Percentiles rank a stretch among this genome's conserved stretches.
phyloP scores from a whole-genome alignment of 1,284 basidiomycete species.

The Limonomyces culmigenus region DNA sequence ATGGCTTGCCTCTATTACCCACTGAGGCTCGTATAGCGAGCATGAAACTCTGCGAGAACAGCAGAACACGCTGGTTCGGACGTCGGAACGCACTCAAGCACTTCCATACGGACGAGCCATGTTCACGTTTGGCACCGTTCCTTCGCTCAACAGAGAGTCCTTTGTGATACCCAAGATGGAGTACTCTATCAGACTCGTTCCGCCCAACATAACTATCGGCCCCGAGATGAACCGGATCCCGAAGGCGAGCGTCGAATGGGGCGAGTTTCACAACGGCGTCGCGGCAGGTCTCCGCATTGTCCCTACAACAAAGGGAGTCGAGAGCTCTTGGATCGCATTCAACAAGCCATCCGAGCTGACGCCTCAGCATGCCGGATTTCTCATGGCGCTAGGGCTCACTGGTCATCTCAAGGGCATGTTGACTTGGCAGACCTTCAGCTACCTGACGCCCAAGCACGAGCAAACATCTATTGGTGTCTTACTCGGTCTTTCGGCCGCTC shows the following conservation, averaged over 20 bases:
- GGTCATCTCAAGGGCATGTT: slow-evolving; percentile 81
- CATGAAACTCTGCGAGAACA: slow-evolving; percentile 70
- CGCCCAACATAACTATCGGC: slow-evolving; percentile 43
- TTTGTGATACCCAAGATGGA: slow-evolving; percentile 74
- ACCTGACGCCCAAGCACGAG: slow-evolving; percentile 91
- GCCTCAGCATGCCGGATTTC: slow-evolving; percentile 87
- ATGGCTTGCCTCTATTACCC: slow-evolving; percentile 1
- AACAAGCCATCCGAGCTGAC: slow-evolving; percentile 79
- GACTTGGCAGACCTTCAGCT: slow-evolving; percentile 81
- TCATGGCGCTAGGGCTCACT: slow-evolving; percentile 83
- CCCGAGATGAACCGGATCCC: slow-evolving; percentile 53
- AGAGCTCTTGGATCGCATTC: slow-evolving; percentile 89
- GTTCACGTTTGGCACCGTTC: slow-evolving; percentile 69
- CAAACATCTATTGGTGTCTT: slow-evolving; percentile 87
- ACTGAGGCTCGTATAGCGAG: slow-evolving; percentile 29
- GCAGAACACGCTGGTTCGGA: slow-evolving; percentile 58
- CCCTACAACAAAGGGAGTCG: slow-evolving; percentile 59
- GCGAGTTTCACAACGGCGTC: slow-evolving; percentile 95
- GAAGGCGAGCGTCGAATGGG: slow-evolving; percentile 70
- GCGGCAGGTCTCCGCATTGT: slow-evolving; percentile 78
- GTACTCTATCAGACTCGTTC: slow-evolving; percentile 56
- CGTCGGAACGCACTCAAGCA: slow-evolving; percentile 74
- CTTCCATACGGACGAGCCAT: slow-evolving; percentile 77
- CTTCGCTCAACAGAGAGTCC: slow-evolving; percentile 55
- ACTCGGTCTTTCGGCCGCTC: slow-evolving; percentile 82